phyloP scores from a whole-genome alignment of 345 rosid species.

The Gossypium ekmanianum region DNA sequence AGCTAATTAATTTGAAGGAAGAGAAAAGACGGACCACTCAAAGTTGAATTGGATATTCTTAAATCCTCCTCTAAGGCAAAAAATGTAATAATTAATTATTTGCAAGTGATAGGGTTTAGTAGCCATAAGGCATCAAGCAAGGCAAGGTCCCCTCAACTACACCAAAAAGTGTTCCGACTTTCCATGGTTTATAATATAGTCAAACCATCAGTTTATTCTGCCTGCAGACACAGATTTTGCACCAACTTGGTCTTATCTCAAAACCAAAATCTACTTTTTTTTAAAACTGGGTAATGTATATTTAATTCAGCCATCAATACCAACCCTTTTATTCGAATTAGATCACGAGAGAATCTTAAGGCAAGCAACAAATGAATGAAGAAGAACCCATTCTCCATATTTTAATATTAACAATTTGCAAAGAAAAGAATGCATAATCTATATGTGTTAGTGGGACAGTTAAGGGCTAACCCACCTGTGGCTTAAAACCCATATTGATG shows the following conservation, averaged over 20 bases:
- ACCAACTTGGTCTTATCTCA: not conserved
- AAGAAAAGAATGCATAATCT: not conserved
- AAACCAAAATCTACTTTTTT: not conserved
- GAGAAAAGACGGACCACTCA: not conserved
- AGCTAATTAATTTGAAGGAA: not conserved
- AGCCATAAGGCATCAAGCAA: not conserved
- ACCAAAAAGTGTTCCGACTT: not conserved
- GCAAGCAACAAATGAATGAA: conserved; percentile 18
- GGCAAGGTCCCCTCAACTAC: not conserved
- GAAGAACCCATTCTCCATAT: conserved; percentile 16
- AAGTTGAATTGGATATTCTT: not conserved
- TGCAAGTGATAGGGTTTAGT: not conserved
- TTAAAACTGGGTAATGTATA: conserved; percentile 8
- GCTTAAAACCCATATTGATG: not conserved
- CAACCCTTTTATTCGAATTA: not conserved
- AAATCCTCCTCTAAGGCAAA: not conserved
- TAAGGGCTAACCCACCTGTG: conserved; percentile 28
- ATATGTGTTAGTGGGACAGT: conserved; percentile 19
- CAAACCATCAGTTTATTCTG: not conserved
- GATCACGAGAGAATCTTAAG: not conserved
- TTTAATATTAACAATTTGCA: conserved; percentile 13
- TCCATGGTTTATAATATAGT: not conserved
- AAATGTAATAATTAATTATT: not conserved
- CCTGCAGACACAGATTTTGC: not conserved
- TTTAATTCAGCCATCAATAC: not conserved